These are phyloP conservation scores for Paracoccidioides brasiliensis DNA, from an alignment of 2,329 filamentous ascomycete genomes.

Conservation along the genomic window DNA sequence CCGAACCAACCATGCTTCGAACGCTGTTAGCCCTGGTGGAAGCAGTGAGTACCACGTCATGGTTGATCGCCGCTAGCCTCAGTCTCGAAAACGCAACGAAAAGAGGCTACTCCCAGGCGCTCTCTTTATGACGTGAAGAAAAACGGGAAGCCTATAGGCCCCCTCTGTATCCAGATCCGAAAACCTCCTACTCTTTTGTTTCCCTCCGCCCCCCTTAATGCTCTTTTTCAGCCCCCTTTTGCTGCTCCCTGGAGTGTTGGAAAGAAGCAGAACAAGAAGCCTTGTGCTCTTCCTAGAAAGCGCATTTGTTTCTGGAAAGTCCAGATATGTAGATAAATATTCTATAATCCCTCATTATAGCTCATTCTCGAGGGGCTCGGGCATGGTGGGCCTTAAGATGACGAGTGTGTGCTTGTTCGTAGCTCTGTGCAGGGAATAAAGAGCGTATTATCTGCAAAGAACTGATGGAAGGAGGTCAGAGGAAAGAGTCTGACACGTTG, in stretches of 20 bases:
- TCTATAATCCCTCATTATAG: not conserved
- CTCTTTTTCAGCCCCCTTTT: not conserved
- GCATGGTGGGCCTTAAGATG: not conserved
- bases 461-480: not conserved
- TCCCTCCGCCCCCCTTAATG: not conserved
- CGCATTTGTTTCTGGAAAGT: not conserved
- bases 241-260: not conserved
- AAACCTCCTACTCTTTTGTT: not conserved
- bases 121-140: not conserved
- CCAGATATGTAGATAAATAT: not conserved
- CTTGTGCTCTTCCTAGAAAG: not conserved
- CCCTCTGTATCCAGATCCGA: too few species aligned
- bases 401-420: not conserved
- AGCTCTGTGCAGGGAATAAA: not conserved
- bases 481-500: too few species aligned
- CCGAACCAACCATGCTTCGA: conserved; percentile 51
- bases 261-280: not conserved
- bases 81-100: too few species aligned
- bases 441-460: not conserved
- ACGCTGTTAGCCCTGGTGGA: conserved; percentile 41
- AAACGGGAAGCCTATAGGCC: not conserved
- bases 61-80: not conserved
- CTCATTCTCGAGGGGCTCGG: not conserved
- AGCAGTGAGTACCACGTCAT: conserved; percentile 57
- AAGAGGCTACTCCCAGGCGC: too few species aligned